Base-by-base conservation (phyloP, 257 asterid species). In the Eustoma russellianum region DNA sequence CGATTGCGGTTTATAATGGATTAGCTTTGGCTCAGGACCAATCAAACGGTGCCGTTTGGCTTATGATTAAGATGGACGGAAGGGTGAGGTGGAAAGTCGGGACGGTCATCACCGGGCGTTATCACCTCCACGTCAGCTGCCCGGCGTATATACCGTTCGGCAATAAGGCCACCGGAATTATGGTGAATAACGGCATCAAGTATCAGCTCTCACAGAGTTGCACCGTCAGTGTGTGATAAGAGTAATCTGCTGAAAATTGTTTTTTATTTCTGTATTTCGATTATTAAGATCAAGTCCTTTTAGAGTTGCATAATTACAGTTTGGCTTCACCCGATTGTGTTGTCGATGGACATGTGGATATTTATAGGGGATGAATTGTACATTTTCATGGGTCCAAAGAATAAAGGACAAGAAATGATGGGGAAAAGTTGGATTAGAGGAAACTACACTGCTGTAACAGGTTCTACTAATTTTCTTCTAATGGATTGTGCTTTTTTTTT, bases 1-100 rank as follows among this genome's bases (percentile, higher is more conserved):
- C 97, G 0, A 83, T 89, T 0, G 97, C 97, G 5, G 93, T 95
- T 1, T 89, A 70, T 65, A 83, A 85, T 65, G 95, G 95, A 24
- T 16, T 73, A 0, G 64, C 78, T 6, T 63, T 89, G 7, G 14
- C 64, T 30, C 77, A 70, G 62, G 96, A 81, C 41, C 74, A 82
- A 61, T n/a, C 70, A 1, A 71, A 38, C 60, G 98, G 98, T 2
- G 82, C 76, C n/a, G 73, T 87, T 5, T 17, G 57, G 50, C n/a
- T 91, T 35, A 30, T 57, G 41, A 52, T 91, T 50, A 80, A 67
- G 50, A 38, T 91, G 13, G 66, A 74, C 59, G 98, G 97, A 16
- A 80, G 93, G 0, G 78, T 91, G 0, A 67, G 64, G 24, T 91
- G 98, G 98, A 79, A 73, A 52, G 95, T 82, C 0, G 95, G 95